Base-by-base conservation (phyloP, 768 basidiomycete species). In the Pleurotus sapidus region DNA sequence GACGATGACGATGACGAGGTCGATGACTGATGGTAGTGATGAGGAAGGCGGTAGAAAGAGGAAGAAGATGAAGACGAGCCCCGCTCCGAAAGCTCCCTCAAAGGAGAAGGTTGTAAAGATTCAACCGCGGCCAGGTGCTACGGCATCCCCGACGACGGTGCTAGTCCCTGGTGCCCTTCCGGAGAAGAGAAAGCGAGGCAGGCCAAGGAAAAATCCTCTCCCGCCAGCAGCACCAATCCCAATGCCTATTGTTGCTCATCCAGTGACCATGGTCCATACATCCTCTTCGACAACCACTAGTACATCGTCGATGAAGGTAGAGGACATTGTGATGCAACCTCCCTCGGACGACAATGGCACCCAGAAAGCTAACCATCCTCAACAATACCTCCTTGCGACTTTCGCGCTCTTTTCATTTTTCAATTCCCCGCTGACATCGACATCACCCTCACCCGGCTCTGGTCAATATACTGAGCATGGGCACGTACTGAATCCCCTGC, bases 351-450 rank as follows among this genome's bases (percentile, higher is more conserved):
- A 49, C 46, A 59, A 65, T 23, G 56, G 49, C 3, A 17, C 59
- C 45, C 43, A 66, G 46, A 70, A 72, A 34, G 9, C 14, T 15
- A 47, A 65, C 1, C 74, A 73, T 43, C 68, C 72, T 12, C 78
- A 75, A 23, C 90, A 91, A 60, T 92, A 89, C 68, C 84, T 93
- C 51, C 83, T 94, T 47, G 91, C 89, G 24, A 84, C 84, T 24
- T 93, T 93, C 64, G 89, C 89, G 0, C 77, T 93, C 55, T 91
- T 94, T 73, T 92, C 89, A 0, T 89, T 93, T 72, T 90, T 92
- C 76, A 91, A 89, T 63, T 88, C 87, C 0, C 85, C 88, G 2
- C 68, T 89, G 15, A 78, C 86, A 0, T 75, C 81, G 1, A 69
- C 70, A 3, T 70, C 72, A 8, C 60, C 77, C 0, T 68, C 73